A percentile compares a stretch with the other conserved stretches of the same genome.
phyloP scores from a whole-genome alignment of 768 basidiomycete genomes.

The Lentinula aciculospora region DNA sequence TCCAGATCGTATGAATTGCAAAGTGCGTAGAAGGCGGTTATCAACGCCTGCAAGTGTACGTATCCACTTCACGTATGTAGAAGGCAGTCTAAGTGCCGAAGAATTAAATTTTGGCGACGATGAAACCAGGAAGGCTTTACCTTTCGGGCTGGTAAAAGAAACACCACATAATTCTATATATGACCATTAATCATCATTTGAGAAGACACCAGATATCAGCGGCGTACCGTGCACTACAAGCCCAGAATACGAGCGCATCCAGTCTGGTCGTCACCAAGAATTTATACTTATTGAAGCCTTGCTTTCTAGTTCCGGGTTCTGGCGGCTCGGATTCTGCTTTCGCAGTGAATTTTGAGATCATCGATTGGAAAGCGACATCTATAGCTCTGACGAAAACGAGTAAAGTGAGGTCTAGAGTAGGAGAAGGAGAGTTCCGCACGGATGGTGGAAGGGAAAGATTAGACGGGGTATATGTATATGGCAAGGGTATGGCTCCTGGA shows the following conservation, averaged over 20 bases:
- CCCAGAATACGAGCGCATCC: conserved; percentile 74
- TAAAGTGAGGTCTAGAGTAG: conserved; percentile 65
- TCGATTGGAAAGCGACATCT: conserved; percentile 52
- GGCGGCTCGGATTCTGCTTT: not conserved
- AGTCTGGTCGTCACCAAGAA: conserved; percentile 37
- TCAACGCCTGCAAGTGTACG: conserved; percentile 65
- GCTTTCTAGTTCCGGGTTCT: conserved; percentile 3
- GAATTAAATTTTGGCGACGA: not conserved
- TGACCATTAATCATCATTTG: conserved; percentile 2
- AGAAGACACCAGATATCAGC: conserved; percentile 3
- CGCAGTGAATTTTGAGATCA: conserved; percentile 28
- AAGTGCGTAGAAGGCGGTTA: conserved; percentile 43
- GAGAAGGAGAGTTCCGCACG: conserved; percentile 26
- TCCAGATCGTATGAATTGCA: conserved; percentile 49
- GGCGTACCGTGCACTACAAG: conserved; percentile 65
- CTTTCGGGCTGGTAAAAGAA: conserved; percentile 75
- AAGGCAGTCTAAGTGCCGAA: conserved; percentile 38
- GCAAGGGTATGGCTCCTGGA: conserved; percentile 12
- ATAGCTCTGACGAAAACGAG: conserved; percentile 65
- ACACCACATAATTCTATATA: conserved; percentile 79
- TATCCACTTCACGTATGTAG: conserved; percentile 77
- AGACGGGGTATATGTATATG: conserved; percentile 12
- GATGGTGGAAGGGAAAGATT: conserved; percentile 9
- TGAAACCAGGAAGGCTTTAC: conserved; percentile 26
- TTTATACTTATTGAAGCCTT: conserved; percentile 9